Evolutionary conservation across 108 stramenopile species (phyloP).

Genomic region (Skeletonema marinoi): DNA sequence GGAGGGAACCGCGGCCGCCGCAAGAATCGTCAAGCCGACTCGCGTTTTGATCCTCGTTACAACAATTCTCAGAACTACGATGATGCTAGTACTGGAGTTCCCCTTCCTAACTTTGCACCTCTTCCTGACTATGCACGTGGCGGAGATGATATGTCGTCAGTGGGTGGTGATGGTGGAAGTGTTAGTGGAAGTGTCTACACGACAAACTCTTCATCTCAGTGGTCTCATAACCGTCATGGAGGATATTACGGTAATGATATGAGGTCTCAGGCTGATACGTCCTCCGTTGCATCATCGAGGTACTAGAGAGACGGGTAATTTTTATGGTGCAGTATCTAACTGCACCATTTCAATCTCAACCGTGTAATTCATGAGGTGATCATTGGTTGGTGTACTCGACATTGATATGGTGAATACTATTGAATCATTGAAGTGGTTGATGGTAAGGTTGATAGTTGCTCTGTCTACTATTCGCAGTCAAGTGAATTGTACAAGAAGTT

Average conservation of each 20-base stretch:
- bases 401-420: not conserved
- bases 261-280: constrained; percentile 49
- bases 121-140: constrained; percentile 69
- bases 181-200: constrained; percentile 51
- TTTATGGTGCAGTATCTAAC: not conserved
- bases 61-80: constrained; percentile 44
- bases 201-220: constrained; percentile 37
- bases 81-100: constrained; percentile 54
- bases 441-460: not conserved
- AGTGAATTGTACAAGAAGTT: not conserved
- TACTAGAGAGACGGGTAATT: constrained; percentile 4
- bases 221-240: constrained; percentile 34
- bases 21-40: constrained; percentile 70
- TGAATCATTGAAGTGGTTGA: constrained; percentile 1
- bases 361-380: not conserved
- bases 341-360: constrained; percentile 8
- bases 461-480: not conserved
- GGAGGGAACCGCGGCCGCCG: constrained; percentile 58
- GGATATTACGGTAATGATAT: constrained; percentile 43
- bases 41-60: constrained; percentile 88
- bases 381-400: not conserved
- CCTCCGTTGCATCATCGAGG: constrained; percentile 33
- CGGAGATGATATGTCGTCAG: constrained; percentile 80
- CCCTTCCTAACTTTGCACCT: constrained; percentile 86
- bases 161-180: constrained; percentile 75